A percentile compares a stretch with the other conserved stretches of the same genome.
These are phyloP conservation scores for Tulasnella sp. DNA, from an alignment of 768 basidiomycete species.

Conservation along the genomic window DNA sequence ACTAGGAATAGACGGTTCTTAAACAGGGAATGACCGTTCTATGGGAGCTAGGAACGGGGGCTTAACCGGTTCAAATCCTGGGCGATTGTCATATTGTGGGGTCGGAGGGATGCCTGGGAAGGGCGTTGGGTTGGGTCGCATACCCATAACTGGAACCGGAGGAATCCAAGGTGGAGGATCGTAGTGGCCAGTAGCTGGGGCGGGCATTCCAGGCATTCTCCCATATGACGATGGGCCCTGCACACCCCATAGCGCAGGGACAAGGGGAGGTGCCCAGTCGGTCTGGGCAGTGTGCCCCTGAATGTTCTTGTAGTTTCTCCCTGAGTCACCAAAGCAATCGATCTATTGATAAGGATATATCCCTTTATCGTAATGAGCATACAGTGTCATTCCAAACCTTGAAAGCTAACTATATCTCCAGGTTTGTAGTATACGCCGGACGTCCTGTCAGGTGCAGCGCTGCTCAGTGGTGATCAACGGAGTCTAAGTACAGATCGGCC, in stretches of 20 bases:
- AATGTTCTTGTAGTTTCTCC: slow-evolving; percentile 48
- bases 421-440: neutral
- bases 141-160: too few relatives aligned
- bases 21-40: too few relatives aligned
- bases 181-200: slow-evolving; percentile 4
- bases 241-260: slow-evolving; percentile 14
- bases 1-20: too few relatives aligned
- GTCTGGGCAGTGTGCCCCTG: slow-evolving; percentile 59
- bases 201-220: slow-evolving; percentile 23
- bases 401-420: slow-evolving; percentile 1
- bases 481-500: too few relatives aligned
- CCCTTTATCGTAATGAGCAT: too few relatives aligned
- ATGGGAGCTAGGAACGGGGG: neutral
- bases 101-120: too few relatives aligned
- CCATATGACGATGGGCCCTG: slow-evolving; percentile 24
- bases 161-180: slow-evolving; percentile 10
- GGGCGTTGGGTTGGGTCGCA: too few relatives aligned
- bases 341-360: slow-evolving; percentile 30
- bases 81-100: neutral
- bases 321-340: slow-evolving; percentile 20
- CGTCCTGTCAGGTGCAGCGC: too few relatives aligned
- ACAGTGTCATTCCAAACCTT: neutral
- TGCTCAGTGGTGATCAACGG: too few relatives aligned
- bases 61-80: neutral
- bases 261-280: slow-evolving; percentile 50